A percentile compares a stretch with the other conserved stretches of the same genome.
Evolutionary conservation across 306 rosid genomes (phyloP).

Genomic region (Glycine latifolia): DNA sequence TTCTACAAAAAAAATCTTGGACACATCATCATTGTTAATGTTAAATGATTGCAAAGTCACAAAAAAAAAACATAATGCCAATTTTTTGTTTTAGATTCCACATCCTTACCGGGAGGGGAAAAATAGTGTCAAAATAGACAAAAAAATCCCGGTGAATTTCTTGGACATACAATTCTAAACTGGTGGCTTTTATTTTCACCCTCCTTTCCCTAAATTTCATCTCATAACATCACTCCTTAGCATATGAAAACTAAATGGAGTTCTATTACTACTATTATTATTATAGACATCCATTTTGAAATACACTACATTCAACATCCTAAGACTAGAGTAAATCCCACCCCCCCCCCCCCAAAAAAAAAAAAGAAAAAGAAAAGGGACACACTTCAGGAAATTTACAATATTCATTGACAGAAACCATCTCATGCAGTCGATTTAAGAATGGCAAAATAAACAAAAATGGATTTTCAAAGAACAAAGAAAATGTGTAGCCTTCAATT

Average conservation of each 20-base stretch:
- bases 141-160: too few species aligned
- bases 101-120: neutral
- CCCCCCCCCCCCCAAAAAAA: too few species aligned
- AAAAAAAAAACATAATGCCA: conserved; percentile 32
- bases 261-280: neutral
- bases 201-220: conserved; percentile 16
- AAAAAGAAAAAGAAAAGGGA: neutral
- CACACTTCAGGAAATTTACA: neutral
- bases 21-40: neutral
- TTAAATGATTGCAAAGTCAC: conserved; percentile 4
- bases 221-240: neutral
- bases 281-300: conserved; percentile 13
- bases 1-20: conserved; percentile 33
- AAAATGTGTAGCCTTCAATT: conserved; percentile 28
- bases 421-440: conserved; percentile 25
- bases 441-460: neutral
- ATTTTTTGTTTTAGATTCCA: conserved; percentile 29
- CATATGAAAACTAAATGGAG: conserved; percentile 4
- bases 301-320: conserved; percentile 13
- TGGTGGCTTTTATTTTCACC: neutral
- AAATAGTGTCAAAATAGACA: neutral
- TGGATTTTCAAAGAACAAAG: neutral
- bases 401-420: neutral
- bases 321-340: neutral
- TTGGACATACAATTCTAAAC: neutral